phyloP scores from a whole-genome alignment of 2,329 filamentous ascomycete genomes.

The Penicillium crustosum region DNA sequence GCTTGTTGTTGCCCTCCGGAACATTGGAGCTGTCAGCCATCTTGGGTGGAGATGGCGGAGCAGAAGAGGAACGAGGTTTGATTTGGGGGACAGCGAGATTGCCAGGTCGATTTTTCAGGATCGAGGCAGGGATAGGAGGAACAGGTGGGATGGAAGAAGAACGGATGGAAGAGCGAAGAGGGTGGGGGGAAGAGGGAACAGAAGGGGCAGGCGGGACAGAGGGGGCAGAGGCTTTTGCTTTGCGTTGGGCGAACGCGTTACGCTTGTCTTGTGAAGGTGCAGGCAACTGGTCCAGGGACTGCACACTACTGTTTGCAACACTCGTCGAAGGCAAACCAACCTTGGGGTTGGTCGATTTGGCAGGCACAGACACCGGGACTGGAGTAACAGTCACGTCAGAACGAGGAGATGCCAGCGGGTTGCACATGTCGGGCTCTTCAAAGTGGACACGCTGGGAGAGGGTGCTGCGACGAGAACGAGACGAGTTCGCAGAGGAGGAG shows the following conservation, averaged over 20 bases:
- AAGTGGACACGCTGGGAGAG: neutral
- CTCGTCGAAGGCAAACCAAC: neutral
- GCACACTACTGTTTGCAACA: neutral
- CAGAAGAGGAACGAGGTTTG: neutral
- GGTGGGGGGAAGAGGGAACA: neutral
- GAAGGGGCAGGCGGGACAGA: too few relatives aligned
- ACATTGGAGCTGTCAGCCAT: neutral
- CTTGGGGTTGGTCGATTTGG: neutral
- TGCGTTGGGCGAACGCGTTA: neutral
- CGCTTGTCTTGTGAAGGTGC: neutral
- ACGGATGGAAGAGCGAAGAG: neutral
- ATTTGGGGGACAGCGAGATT: neutral
- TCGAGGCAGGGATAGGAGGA: neutral
- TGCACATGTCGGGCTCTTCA: neutral
- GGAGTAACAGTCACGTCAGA: neutral
- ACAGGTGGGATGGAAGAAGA: neutral
- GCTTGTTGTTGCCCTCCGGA: neutral
- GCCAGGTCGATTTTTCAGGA: neutral
- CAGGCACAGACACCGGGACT: neutral
- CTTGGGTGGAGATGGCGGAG: conserved; percentile 1
- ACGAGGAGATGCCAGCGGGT: neutral
- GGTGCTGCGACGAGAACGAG: neutral
- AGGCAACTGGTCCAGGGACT: neutral
- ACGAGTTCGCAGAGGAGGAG: neutral
- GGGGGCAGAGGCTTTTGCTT: neutral